Evolutionary conservation across 2,329 filamentous ascomycete genomes (phyloP).

Genomic region (Monosporascus sp.): DNA sequence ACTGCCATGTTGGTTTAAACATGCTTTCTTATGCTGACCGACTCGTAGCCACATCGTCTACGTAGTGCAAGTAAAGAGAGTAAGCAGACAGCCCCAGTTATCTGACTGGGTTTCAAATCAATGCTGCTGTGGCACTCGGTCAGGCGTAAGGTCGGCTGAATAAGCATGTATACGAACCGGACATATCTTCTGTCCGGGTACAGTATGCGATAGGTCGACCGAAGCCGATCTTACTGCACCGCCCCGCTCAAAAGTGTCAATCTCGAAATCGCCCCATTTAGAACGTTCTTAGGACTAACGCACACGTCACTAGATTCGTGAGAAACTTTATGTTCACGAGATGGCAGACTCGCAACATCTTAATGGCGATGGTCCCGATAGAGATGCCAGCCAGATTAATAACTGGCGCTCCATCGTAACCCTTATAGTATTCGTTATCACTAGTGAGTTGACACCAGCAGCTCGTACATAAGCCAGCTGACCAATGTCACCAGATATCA

Average conservation of each 20-base stretch:
- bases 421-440: slow-evolving; percentile 62
- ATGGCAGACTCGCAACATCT: slow-evolving; percentile 8
- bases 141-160: no score
- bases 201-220: neutral
- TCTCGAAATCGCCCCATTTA: no score
- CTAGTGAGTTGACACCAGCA: slow-evolving; percentile 50
- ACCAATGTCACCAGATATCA: slow-evolving; percentile 47
- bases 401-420: slow-evolving; percentile 68
- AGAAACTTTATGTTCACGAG: neutral
- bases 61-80: neutral
- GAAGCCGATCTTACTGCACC: neutral
- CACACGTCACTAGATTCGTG: neutral
- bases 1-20: neutral
- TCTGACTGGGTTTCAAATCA: neutral
- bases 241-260: no score
- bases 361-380: slow-evolving; percentile 26
- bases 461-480: neutral
- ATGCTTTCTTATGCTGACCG: neutral
- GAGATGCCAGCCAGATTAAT: slow-evolving; percentile 52
- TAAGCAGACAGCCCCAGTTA: neutral
- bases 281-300: neutral
- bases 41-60: neutral
- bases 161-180: neutral
- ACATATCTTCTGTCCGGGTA: neutral
- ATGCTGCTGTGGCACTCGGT: no score